Conservation (phyloP, 371 early-diverging fungal species). For the Syncephalastrum monosporum region DNA sequence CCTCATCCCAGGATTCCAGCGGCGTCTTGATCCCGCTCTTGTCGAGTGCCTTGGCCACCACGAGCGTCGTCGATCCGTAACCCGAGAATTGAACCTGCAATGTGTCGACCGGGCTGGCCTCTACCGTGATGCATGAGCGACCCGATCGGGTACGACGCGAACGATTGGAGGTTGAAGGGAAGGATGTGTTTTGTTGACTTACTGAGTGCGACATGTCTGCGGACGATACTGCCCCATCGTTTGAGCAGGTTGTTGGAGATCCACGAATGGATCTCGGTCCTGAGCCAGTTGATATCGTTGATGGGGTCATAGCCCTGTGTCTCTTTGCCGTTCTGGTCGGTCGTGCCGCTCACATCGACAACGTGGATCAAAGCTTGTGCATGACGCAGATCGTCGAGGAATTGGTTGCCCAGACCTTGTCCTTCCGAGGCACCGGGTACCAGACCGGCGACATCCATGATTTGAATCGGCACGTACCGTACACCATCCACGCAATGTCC, state of each 20-base stretch:
- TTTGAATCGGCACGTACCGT: constrained; percentile 71
- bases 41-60: constrained; percentile 61
- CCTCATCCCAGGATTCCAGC: constrained; percentile 65
- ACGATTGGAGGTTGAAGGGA: not conserved
- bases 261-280: constrained; percentile 63
- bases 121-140: constrained; percentile 8
- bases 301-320: constrained; percentile 80
- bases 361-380: constrained; percentile 81
- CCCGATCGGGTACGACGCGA: no score
- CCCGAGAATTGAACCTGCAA: constrained; percentile 61
- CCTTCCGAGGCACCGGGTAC: constrained; percentile 83
- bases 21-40: constrained; percentile 46
- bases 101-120: constrained; percentile 49
- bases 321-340: constrained; percentile 73
- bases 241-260: constrained; percentile 68
- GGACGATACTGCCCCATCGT: constrained; percentile 63
- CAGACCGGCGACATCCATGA: constrained; percentile 80
- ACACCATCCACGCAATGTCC: constrained; percentile 65
- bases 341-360: constrained; percentile 81
- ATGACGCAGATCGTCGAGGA: constrained; percentile 75
- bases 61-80: constrained; percentile 58
- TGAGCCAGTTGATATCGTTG: constrained; percentile 81
- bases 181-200: constrained; percentile 19
- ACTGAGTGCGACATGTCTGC: constrained; percentile 61
- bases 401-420: constrained; percentile 74